Base-by-base conservation (phyloP, 2,329 filamentous ascomycete genomes). In the Ilyonectria sp. region DNA sequence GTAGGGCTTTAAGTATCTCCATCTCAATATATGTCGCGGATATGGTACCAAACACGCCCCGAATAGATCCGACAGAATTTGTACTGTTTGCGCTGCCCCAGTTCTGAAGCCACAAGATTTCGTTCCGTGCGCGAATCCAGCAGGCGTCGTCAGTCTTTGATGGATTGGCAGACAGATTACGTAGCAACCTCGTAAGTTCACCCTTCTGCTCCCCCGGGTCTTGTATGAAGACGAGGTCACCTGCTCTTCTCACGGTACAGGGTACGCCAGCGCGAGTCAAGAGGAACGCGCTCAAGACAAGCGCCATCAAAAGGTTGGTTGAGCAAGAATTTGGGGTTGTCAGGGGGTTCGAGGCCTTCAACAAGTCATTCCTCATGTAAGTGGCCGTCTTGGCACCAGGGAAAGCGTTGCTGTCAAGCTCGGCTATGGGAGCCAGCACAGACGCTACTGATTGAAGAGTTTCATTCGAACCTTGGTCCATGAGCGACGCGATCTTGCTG, bases 101-200 rank as follows among this genome's bases (percentile, higher is more conserved):
- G 74, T 87, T 87, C 76, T 90, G 89, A 33, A 95, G 83, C 93
- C 93, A 95, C 4, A 94, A 77, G 9, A 95, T 79, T 73, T 91
- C 90, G 47, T 87, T 86, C 64, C 92, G 86, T 13, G 88, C 86
- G 60, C 82, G 84, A 29, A 85, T 81, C 91, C 91, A 93, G 68
- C 88, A 89, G 37, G 85, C 85, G 66, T 93, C 90, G 60, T 93
- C 90, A 40, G 85, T 86, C 67, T 86, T 89, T 2, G 86, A 82
- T 13, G 84, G 83, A 61, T 84, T 85, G 54, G 79, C 81, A 56
- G 82, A 77, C 23, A 91, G 75, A 2, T 82, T 80, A 67, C 87
- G 86, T 59, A 94, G 82, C n/a, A 92, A 82, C 69, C 87, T 90
- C 19, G 84, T 79, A 5, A 91, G 84, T 54, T 92, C 85, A 1